phyloP scores from a whole-genome alignment of 768 basidiomycete genomes.

The Tulasnella sp. region DNA sequence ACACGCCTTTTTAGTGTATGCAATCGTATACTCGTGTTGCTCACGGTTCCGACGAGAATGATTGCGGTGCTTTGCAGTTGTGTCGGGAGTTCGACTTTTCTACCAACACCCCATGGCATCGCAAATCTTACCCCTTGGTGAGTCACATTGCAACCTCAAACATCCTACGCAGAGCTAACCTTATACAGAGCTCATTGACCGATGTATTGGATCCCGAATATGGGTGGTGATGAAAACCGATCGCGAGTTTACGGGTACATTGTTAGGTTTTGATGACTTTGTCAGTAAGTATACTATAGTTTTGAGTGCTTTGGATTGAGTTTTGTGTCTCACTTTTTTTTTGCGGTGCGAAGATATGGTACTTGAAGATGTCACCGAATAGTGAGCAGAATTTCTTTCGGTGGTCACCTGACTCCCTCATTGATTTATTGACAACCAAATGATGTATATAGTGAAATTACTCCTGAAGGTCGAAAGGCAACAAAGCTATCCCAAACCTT shows the following conservation, averaged over 20 bases:
- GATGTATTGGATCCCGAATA: conserved; percentile 72
- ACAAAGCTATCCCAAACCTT: conserved; percentile 79
- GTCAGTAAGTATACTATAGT: conserved; percentile 66
- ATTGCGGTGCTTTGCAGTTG: background rate
- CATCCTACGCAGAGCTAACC: background rate
- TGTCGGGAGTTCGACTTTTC: background rate
- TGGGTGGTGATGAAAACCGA: conserved; percentile 91
- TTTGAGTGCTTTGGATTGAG: background rate
- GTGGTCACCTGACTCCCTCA: background rate
- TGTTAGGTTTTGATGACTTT: conserved; percentile 96
- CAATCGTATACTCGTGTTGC: background rate
- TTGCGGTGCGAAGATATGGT: conserved; percentile 59
- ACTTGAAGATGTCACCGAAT: conserved; percentile 91
- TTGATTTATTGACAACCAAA: background rate
- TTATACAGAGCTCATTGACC: conserved; percentile 76
- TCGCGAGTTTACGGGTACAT: conserved; percentile 88
- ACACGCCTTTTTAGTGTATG: background rate
- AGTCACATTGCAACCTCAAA: conserved; percentile 15
- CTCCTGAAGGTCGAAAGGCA: conserved; percentile 63
- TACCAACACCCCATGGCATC: conserved; percentile 55
- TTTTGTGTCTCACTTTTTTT: background rate
- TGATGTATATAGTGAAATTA: conserved; percentile 52
- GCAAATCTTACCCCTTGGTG: conserved; percentile 86
- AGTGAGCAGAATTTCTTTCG: conserved; percentile 38
- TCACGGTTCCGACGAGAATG: background rate